These are phyloP conservation scores for Colletotrichum cordylinicola DNA, from an alignment of 2,329 filamentous ascomycete genomes.

Conservation along the genomic window DNA sequence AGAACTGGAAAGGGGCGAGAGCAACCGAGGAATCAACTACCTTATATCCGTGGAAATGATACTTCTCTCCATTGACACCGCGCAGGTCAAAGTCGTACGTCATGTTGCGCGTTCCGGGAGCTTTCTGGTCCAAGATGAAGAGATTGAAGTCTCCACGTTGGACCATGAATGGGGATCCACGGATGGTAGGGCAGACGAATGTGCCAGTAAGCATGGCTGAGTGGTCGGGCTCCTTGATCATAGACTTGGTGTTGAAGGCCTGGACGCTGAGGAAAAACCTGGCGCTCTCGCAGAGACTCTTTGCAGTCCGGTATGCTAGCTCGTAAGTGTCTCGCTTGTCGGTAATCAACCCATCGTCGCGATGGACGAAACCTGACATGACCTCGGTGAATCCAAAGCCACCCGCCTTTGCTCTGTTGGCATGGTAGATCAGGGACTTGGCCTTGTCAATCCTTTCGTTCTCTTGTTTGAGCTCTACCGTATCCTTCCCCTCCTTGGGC, in stretches of 20 bases:
- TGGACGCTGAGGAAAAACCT: conserved; percentile 66
- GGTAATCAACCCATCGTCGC: conserved; percentile 42
- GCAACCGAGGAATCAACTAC: conserved; percentile 65
- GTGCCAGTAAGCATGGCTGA: conserved; percentile 62
- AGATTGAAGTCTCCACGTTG: conserved; percentile 62
- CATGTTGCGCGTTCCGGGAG: conserved; percentile 63
- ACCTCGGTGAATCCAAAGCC: conserved; percentile 69
- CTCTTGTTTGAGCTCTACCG: conserved; percentile 37
- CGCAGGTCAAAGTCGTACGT: conserved; percentile 68
- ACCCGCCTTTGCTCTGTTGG: conserved; percentile 47
- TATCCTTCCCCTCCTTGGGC: conserved; percentile 10
- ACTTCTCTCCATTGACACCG: conserved; percentile 54
- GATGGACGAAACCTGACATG: conserved; percentile 67
- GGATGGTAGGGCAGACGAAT: conserved; percentile 60
- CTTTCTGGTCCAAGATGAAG: conserved; percentile 57
- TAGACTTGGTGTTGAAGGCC: conserved; percentile 55
- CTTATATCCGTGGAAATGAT: conserved; percentile 69
- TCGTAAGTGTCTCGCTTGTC: conserved; percentile 59
- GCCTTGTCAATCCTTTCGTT: conserved; percentile 39
- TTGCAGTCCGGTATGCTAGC: conserved; percentile 56
- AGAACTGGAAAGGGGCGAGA: conserved; percentile 60
- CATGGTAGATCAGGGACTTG: conserved; percentile 43
- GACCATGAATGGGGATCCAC: conserved; percentile 66
- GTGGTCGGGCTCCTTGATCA: conserved; percentile 54
- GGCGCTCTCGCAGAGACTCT: conserved; percentile 59